Evolutionary conservation across 1,284 basidiomycete genomes (phyloP), one percentile per base, ranked within the genome.

Genomic region (Cerioporus squamosus): DNA sequence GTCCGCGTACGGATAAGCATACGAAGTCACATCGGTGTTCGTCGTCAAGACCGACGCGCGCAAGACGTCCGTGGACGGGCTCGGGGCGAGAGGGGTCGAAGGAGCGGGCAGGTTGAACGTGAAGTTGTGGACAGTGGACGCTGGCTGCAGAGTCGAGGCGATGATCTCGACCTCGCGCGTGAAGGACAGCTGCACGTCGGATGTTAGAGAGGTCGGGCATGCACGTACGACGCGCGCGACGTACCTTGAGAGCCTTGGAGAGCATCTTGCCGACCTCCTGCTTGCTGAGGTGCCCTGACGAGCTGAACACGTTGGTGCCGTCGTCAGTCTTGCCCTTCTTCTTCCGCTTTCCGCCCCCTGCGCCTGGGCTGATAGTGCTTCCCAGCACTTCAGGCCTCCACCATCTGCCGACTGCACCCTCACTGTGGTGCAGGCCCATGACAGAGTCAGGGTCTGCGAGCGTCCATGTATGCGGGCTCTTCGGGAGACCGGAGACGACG

Each of bases 321-420:
- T 91, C 90, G 44, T 85, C 66, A 49, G 71, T 81, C 69, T 87
- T 86, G 46, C 83, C 81, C 70, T 82, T 83, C 65, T 70, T 75
- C 73, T 88, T 89, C 72, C 88, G 88, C 76, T 85, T 85, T 42
- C 79, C 74, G 23, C 79, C 79, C 64, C 81, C 84, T n/a, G 86
- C 90, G 44, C 94, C 94, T 7, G 91, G 91, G 66, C 89, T 91
- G 63, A 95, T 87, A 46, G 92, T 94, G 70, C 88, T 93, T 2
- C 93, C 94, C 12, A 94, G 86, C 45, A 98, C 92, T 74, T 98
- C 96, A 44, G 96, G 94, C 53, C 95, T 81, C 95, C 95, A 98
- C 85, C 93, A 97, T 47, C 94, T 84, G 59, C 86, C 90, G 44
- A 98, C 92, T 40, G 95, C 95, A 65, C 93, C 90, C 50, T 95